A percentile compares a stretch with the other conserved stretches of the same genome.
These are phyloP conservation scores for Ceriops tagal DNA, from an alignment of 345 rosid genomes.

Conservation along the genomic window DNA sequence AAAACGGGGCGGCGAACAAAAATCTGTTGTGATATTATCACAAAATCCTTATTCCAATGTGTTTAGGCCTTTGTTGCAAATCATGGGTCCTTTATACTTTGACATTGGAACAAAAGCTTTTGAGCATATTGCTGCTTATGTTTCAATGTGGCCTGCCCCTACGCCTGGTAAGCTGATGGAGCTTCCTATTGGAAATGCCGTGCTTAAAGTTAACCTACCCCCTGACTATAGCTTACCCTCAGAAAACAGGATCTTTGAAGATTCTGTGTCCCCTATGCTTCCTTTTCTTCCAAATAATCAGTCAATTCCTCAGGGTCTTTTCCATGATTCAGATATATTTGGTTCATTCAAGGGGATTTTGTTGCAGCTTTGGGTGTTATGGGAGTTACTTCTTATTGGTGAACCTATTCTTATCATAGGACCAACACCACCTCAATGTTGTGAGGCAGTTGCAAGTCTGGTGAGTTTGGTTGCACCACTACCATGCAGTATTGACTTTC, in stretches of 20 bases:
- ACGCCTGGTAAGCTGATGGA: constrained; percentile 85
- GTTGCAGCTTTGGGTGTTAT: constrained; percentile 85
- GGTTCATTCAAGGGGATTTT: constrained; percentile 76
- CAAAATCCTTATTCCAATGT: constrained; percentile 73
- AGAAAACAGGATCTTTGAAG: constrained; percentile 63
- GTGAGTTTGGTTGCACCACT: constrained; percentile 90
- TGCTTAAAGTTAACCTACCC: constrained; percentile 79
- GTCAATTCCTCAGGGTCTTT: constrained; percentile 90
- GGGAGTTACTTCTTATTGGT: constrained; percentile 90
- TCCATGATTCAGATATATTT: constrained; percentile 92
- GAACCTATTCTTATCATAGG: constrained; percentile 94
- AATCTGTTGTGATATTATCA: constrained; percentile 87
- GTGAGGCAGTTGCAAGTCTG: constrained; percentile 95
- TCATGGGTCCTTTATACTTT: constrained; percentile 91
- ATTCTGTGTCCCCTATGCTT: constrained; percentile 81
- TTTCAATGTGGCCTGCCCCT: constrained; percentile 92
- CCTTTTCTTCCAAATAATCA: constrained; percentile 90
- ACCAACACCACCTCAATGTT: constrained; percentile 93
- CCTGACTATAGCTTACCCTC: constrained; percentile 84
- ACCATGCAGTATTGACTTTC: constrained; percentile 82
- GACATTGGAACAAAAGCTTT: constrained; percentile 81
- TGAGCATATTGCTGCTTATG: constrained; percentile 79
- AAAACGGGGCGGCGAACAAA: constrained; percentile 96
- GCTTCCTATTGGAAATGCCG: constrained; percentile 90
- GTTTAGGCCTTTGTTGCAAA: constrained; percentile 88